Evolutionary conservation across 805 yeast species (phyloP).

Genomic region (Metschnikowia henanensis): DNA sequence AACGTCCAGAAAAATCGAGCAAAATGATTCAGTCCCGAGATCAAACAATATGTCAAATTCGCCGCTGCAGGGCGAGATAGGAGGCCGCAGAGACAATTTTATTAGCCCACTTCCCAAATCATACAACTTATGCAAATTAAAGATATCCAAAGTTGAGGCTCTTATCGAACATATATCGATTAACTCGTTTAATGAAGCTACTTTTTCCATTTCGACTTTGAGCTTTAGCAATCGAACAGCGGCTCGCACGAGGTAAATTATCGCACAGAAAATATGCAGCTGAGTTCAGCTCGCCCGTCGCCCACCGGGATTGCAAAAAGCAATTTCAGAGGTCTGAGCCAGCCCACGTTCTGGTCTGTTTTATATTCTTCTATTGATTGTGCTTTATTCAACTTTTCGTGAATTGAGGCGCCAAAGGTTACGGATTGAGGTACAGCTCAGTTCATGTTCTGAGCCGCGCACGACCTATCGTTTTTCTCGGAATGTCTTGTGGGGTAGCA

Average conservation of each 20-base stretch:
- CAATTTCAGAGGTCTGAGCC: no score
- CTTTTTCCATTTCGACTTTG: constrained; percentile 19
- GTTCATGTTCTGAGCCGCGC: neutral
- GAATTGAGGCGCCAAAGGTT: no score
- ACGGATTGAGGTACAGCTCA: no score
- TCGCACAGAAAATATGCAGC: no score
- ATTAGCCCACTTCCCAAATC: constrained; percentile 4
- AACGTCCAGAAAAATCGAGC: constrained; percentile 18
- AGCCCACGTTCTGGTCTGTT: no score
- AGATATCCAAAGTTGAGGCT: constrained; percentile 15
- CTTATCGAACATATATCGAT: constrained; percentile 20
- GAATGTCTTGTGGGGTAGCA: constrained; percentile 9
- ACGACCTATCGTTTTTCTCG: neutral
- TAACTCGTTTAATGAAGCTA: constrained; percentile 22
- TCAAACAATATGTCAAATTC: constrained; percentile 13
- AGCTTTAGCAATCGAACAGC: no score
- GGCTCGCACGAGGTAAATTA: no score
- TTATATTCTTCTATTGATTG: no score
- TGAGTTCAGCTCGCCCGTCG: no score
- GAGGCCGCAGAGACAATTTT: constrained; percentile 6
- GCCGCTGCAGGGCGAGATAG: neutral
- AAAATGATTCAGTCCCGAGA: constrained; percentile 14
- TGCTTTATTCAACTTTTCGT: no score
- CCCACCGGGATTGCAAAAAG: no score
- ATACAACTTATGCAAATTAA: constrained; percentile 14